Base-by-base conservation (phyloP, 306 rosid genomes). In the Lathyrus tuberosus region DNA sequence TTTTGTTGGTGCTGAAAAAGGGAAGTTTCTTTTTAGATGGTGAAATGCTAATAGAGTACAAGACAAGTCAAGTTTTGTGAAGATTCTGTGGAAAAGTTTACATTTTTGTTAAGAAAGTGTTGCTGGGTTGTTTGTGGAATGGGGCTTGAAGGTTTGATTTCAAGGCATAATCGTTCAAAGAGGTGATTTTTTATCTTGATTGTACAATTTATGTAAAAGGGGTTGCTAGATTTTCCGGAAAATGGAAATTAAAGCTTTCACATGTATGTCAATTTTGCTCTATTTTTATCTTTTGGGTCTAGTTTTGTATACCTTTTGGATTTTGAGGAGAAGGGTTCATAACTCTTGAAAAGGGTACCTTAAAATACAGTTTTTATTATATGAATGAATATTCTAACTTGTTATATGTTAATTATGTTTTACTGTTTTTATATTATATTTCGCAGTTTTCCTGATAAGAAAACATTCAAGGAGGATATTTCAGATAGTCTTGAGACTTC, bases 361-460 rank as follows among this genome's bases (percentile, higher is more conserved):
- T n/a, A 33, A 42, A 49, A 61, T 44, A 65, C 43, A 68, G 31
- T 53, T 57, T 57, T 28, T 57, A 13, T 57, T 13, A 13, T 57
- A 22, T 51, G n/a, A 13, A 54, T 54, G 10, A 51, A 49, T 11
- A 62, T 24, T 46, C 20, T 2, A 51, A 67, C 14, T 31, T 22
- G 28, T 68, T 12, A 66, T 15, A 42, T 69, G 38, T 16, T 70
- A 70, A 76, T 58, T 70, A 11, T 79, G 47, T 70, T 79, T 66
- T 65, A 15, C 64, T 71, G 59, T 67, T 48, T 62, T 79, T 64
- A 48, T 53, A 11, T 10, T 53, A 53, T 53, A 53, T 66, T 15
- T 80, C 61, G 17, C 89, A 86, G 97, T 82, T 84, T 87, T 83
- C 92, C 94, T 43, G 90, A 81, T 76, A 86, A 83, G 84, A 84